Conservation (phyloP, 2,329 filamentous ascomycete genomes). For the Apiospora saccharicola region DNA sequence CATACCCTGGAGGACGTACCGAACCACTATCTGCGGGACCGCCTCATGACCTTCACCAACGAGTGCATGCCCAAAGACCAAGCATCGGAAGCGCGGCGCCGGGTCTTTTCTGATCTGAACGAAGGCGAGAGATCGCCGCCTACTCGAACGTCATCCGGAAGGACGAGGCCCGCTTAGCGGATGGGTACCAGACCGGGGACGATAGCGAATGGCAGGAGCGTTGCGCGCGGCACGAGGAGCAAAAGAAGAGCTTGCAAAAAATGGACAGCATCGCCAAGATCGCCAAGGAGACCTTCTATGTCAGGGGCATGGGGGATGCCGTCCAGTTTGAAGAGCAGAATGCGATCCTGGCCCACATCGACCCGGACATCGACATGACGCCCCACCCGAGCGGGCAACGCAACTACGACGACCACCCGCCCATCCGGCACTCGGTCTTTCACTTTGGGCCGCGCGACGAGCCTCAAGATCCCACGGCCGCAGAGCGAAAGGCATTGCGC, state of each 20-base stretch:
- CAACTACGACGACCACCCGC: background rate
- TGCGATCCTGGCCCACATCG: background rate
- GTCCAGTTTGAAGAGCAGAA: background rate
- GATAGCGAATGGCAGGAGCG: background rate
- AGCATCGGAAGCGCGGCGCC: background rate
- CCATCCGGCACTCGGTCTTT: background rate
- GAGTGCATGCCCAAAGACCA: background rate
- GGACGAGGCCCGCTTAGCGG: background rate
- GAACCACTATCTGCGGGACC: background rate
- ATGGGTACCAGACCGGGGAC: background rate
- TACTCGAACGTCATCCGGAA: background rate
- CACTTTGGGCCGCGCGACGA: background rate
- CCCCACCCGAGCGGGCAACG: background rate
- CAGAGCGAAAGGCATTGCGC: no score
- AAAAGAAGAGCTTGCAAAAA: background rate
- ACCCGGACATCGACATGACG: background rate
- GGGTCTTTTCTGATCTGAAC: background rate
- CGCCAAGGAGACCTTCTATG: background rate
- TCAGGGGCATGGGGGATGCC: background rate
- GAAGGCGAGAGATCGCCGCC: background rate
- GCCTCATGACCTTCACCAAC: constrained; percentile 9
- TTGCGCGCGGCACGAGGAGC: background rate
- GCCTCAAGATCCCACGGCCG: no score
- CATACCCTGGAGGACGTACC: constrained; percentile 9
- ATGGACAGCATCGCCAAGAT: background rate